phyloP scores from a whole-genome alignment of 495 filamentous ascomycete genomes.

The Hypoxylon fuscum region DNA sequence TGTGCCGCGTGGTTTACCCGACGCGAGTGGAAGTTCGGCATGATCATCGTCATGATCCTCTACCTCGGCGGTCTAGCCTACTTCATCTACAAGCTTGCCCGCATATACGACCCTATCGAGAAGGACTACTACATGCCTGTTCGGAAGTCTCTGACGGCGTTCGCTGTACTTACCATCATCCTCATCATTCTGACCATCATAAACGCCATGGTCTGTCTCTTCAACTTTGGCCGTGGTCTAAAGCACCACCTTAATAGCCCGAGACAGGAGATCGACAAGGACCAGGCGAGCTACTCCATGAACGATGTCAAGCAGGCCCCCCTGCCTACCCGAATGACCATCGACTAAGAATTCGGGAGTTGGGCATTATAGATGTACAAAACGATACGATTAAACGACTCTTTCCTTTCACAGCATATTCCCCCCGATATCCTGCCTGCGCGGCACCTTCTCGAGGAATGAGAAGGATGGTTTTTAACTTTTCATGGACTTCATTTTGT shows the following conservation, averaged over 20 bases:
- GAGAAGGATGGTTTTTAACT: slow-evolving; percentile 14
- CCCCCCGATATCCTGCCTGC: slow-evolving; percentile 40
- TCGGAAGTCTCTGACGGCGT: slow-evolving; percentile 82
- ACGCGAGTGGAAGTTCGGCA: slow-evolving; percentile 80
- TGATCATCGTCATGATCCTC: slow-evolving; percentile 79
- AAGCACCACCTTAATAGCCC: slow-evolving; percentile 83
- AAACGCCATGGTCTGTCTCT: slow-evolving; percentile 85
- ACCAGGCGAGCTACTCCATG: slow-evolving; percentile 74
- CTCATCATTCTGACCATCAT: slow-evolving; percentile 89
- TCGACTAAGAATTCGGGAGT: slow-evolving; percentile 66
- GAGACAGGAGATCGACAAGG: slow-evolving; percentile 74
- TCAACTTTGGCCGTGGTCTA: slow-evolving; percentile 90
- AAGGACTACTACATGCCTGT: slow-evolving; percentile 72
- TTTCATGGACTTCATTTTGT: slow-evolving; percentile 18
- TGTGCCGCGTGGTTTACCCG: slow-evolving; percentile 85
- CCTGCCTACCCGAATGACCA: slow-evolving; percentile 81
- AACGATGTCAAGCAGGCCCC: slow-evolving; percentile 65
- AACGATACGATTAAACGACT: slow-evolving; percentile 46
- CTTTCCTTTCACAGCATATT: slow-evolving; percentile 41
- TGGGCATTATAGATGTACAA: slow-evolving; percentile 43
- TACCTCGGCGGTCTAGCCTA: slow-evolving; percentile 93
- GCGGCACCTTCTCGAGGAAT: slow-evolving; percentile 17
- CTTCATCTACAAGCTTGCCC: slow-evolving; percentile 97
- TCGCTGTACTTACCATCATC: slow-evolving; percentile 90
- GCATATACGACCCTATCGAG: slow-evolving; percentile 80